Conservation (phyloP, 2,329 filamentous ascomycete species). For the Dendryphion nanum region DNA sequence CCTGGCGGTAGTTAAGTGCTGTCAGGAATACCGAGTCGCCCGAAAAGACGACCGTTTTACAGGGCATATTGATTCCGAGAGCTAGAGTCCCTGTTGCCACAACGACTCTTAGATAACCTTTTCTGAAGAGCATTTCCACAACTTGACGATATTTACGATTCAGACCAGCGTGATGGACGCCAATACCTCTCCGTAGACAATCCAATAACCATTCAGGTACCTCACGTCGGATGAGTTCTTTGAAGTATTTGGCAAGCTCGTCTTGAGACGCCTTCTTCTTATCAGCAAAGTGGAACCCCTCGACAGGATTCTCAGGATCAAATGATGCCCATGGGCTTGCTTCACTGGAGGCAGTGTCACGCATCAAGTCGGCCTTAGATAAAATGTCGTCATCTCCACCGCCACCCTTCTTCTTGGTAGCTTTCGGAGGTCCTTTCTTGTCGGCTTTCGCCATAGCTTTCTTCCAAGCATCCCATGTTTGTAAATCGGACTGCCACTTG, state of each 20-base stretch:
- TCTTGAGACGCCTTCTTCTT: conserved; percentile 55
- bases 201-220: conserved; percentile 56
- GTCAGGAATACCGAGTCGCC: conserved; percentile 73
- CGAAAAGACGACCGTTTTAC: conserved; percentile 75
- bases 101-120: conserved; percentile 67
- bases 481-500: conserved; percentile 61
- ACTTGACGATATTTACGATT: conserved; percentile 72
- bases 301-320: conserved; percentile 62
- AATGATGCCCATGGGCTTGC: conserved; percentile 62
- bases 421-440: conserved; percentile 29
- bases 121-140: conserved; percentile 73
- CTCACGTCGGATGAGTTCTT: conserved; percentile 51
- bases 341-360: conserved; percentile 58
- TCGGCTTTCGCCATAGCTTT: conserved; percentile 43
- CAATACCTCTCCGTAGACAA: conserved; percentile 66
- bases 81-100: conserved; percentile 75
- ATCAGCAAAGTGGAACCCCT: conserved; percentile 67
- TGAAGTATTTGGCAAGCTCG: conserved; percentile 58
- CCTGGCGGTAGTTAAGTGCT: conserved; percentile 74
- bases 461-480: conserved; percentile 59
- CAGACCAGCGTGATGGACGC: conserved; percentile 77
- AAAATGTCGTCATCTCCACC: conserved; percentile 49
- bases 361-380: conserved; percentile 57
- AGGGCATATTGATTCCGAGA: conserved; percentile 71
- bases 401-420: conserved; percentile 44